Evolutionary conservation across 306 rosid genomes (phyloP).

Genomic region (Cajanus cajan): DNA sequence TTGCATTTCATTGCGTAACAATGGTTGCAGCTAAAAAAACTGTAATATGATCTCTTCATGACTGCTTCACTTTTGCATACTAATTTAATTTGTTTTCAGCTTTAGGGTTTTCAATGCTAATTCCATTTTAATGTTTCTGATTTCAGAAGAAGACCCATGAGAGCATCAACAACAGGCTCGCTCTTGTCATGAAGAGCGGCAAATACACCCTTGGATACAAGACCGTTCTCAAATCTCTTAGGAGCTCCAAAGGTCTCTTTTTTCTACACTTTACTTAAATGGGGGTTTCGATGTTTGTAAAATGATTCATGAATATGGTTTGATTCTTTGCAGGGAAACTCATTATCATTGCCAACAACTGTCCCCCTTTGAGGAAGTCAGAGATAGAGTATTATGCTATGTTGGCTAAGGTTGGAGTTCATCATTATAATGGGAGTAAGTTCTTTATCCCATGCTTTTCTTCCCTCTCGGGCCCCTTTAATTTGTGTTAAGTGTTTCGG

Average conservation of each 20-base stretch:
- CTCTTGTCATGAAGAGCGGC: constrained; percentile 92
- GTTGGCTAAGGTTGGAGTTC: constrained; percentile 83
- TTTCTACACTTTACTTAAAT: neutral
- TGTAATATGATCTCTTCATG: too few relatives aligned
- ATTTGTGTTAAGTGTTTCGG: too few relatives aligned
- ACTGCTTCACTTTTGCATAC: too few relatives aligned
- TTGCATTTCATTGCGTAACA: too few relatives aligned
- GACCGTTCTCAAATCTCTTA: constrained; percentile 71
- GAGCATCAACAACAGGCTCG: constrained; percentile 85
- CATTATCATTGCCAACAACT: constrained; percentile 76
- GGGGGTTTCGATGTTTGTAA: neutral
- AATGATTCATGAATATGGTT: neutral
- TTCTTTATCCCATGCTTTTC: neutral
- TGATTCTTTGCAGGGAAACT: constrained; percentile 49
- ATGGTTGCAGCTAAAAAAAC: too few relatives aligned
- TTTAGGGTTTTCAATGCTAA: neutral
- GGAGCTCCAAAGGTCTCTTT: constrained; percentile 64
- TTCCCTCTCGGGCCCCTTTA: too few relatives aligned
- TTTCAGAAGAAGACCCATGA: constrained; percentile 83
- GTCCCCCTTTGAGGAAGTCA: constrained; percentile 78
- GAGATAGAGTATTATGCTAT: constrained; percentile 80
- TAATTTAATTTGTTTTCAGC: neutral
- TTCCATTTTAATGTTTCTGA: neutral
- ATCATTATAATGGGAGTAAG: constrained; percentile 85
- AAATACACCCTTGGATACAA: constrained; percentile 75